These are phyloP conservation scores for Dioscorea zingiberensis DNA, from an alignment of 106 monocot genomes.

Conservation along the genomic window DNA sequence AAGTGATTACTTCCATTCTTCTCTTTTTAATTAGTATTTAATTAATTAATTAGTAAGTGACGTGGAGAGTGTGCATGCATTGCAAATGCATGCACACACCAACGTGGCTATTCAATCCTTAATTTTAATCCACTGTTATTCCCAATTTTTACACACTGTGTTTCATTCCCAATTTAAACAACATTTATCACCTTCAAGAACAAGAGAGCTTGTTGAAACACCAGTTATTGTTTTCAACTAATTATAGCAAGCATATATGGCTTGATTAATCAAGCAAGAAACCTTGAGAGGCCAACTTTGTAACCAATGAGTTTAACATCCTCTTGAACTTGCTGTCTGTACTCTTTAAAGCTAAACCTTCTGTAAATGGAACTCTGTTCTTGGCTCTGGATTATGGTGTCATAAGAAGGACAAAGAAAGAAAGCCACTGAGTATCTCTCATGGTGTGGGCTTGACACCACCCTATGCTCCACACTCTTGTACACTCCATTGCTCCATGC, in stretches of 20 bases:
- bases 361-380: slow-evolving; percentile 15
- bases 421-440: slow-evolving; percentile 62
- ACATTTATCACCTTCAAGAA: no score
- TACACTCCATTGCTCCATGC: slow-evolving; percentile 53
- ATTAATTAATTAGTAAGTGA: no score
- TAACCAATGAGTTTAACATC: slow-evolving; percentile 39
- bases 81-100: no score
- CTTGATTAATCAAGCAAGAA: slow-evolving; percentile 26
- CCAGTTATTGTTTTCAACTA: no score
- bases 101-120: no score
- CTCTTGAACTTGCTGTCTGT: slow-evolving; percentile 33
- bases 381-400: slow-evolving; percentile 26
- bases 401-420: slow-evolving; percentile 52
- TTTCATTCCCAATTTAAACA: no score
- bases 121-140: no score
- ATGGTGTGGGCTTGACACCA: slow-evolving; percentile 23
- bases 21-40: no score
- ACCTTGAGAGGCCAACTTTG: slow-evolving; percentile 49
- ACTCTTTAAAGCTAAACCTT: slow-evolving; percentile 54
- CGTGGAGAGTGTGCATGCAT: no score
- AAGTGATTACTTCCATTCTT: no score
- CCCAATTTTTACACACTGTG: no score
- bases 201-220: no score
- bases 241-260: not conserved
- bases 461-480: slow-evolving; percentile 59